A percentile compares a stretch with the other conserved stretches of the same genome.
These are phyloP conservation scores for Cyphellophora attinorum DNA, from an alignment of 2,329 filamentous ascomycete species.

Conservation along the genomic window DNA sequence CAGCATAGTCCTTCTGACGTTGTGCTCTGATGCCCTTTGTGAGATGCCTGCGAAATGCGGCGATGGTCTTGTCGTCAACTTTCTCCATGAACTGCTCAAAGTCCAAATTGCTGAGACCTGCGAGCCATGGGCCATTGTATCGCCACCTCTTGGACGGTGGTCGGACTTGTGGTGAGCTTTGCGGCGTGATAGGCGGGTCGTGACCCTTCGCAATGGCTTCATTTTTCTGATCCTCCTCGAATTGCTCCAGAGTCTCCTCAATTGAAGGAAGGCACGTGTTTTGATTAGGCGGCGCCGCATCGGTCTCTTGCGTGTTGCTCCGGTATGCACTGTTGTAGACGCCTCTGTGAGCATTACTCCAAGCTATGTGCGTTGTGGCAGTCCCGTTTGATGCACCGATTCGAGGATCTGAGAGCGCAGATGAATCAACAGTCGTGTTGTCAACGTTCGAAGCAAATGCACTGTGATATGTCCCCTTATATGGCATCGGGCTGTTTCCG, in stretches of 20 bases:
- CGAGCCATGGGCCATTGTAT: constrained; percentile 49
- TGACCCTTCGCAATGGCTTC: constrained; percentile 1
- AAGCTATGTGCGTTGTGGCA: background rate
- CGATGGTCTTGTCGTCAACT: constrained; percentile 20
- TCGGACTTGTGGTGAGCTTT: background rate
- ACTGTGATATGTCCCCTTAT: constrained; percentile 9
- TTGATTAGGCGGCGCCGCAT: background rate
- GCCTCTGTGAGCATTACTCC: background rate
- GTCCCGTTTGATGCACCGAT: background rate
- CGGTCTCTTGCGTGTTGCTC: background rate
- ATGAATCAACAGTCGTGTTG: constrained; percentile 12
- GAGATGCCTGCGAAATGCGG: constrained; percentile 24
- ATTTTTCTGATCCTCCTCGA: constrained; percentile 3
- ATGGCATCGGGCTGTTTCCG: constrained; percentile 22
- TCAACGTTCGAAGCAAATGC: constrained; percentile 22
- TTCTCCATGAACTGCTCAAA: constrained; percentile 43
- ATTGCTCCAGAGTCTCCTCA: constrained; percentile 10
- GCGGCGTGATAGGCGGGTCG: constrained; percentile 1
- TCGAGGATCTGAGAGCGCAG: constrained; percentile 1
- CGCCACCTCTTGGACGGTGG: constrained; percentile 37
- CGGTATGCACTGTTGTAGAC: background rate
- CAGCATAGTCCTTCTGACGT: constrained; percentile 25
- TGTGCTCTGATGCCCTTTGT: constrained; percentile 23
- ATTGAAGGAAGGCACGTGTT: constrained; percentile 7
- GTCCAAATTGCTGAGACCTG: constrained; percentile 45